These are phyloP conservation scores for Suillus lakei DNA, from an alignment of 768 basidiomycete species.

Conservation along the genomic window DNA sequence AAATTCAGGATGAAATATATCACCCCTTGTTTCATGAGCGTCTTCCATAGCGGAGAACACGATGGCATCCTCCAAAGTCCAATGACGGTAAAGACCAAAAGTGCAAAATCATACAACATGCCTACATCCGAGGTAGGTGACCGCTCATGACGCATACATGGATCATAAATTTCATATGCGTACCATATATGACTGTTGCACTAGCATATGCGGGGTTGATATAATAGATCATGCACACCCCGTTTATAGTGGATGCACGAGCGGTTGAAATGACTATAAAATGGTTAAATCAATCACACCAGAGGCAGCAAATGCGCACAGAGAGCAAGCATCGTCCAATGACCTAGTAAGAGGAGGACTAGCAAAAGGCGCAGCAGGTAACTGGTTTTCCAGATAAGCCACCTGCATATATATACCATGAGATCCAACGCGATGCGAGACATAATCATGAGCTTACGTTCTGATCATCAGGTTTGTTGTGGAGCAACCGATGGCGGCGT, in stretches of 20 bases:
- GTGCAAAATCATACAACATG: not conserved
- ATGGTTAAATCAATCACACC: not conserved
- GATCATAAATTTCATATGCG: not conserved
- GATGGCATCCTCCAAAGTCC: not conserved
- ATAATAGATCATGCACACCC: not conserved
- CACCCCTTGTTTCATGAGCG: not conserved
- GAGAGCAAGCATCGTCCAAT: not conserved
- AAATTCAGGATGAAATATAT: not conserved
- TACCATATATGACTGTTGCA: not conserved
- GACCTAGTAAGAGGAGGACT: not conserved
- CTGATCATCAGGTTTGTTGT: slow-evolving; percentile 3
- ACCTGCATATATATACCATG: not conserved
- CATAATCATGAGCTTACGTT: not conserved
- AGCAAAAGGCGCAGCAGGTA: not conserved
- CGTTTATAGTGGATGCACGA: not conserved
- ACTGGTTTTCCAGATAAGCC: slow-evolving; percentile 2
- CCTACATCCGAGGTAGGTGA: not conserved
- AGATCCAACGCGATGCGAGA: not conserved
- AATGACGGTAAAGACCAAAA: not conserved
- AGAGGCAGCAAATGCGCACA: not conserved
- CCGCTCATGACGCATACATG: not conserved
- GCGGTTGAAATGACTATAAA: not conserved
- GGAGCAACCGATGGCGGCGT: slow-evolving; percentile 1
- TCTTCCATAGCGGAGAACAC: not conserved
- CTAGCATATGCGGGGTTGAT: not conserved